Conservation (phyloP, 208 protist species). For the Phytomonas francai region DNA sequence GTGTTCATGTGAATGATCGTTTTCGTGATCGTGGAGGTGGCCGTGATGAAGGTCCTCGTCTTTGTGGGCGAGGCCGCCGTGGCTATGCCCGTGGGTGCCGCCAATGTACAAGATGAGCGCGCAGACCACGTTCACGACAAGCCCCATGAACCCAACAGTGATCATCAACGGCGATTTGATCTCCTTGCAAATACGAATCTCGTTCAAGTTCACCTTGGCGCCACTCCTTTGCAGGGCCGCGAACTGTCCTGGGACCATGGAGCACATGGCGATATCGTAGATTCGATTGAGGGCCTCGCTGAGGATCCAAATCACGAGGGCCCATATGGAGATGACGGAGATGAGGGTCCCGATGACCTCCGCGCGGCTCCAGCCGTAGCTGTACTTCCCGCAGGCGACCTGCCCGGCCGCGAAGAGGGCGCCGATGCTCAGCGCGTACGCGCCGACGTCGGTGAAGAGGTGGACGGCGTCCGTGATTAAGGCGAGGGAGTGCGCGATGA, state of each 20-base stretch:
- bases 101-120: slow-evolving; percentile 81
- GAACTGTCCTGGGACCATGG: slow-evolving; percentile 27
- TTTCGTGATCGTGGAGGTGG: slow-evolving; percentile 24
- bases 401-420: slow-evolving; percentile 61
- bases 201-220: neutral
- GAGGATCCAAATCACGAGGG: slow-evolving; percentile 69
- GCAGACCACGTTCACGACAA: slow-evolving; percentile 83
- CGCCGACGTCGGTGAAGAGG: slow-evolving; percentile 84
- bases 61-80: slow-evolving; percentile 49
- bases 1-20: slow-evolving; percentile 19
- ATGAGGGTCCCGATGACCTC: slow-evolving; percentile 89
- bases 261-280: slow-evolving; percentile 54
- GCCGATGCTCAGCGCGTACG: slow-evolving; percentile 76
- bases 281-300: slow-evolving; percentile 68
- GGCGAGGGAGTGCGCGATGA: slow-evolving; percentile 79
- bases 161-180: slow-evolving; percentile 74
- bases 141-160: slow-evolving; percentile 67
- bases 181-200: slow-evolving; percentile 24
- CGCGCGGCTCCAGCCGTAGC: slow-evolving; percentile 86
- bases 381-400: slow-evolving; percentile 61
- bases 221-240: neutral
- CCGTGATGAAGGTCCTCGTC: slow-evolving; percentile 16
- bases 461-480: slow-evolving; percentile 89
- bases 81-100: slow-evolving; percentile 69
- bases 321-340: slow-evolving; percentile 88